Percentiles rank a stretch among this genome's conserved stretches.
phyloP scores from a whole-genome alignment of 352 stramenopile genomes.

The Phytophthora pluvialis region DNA sequence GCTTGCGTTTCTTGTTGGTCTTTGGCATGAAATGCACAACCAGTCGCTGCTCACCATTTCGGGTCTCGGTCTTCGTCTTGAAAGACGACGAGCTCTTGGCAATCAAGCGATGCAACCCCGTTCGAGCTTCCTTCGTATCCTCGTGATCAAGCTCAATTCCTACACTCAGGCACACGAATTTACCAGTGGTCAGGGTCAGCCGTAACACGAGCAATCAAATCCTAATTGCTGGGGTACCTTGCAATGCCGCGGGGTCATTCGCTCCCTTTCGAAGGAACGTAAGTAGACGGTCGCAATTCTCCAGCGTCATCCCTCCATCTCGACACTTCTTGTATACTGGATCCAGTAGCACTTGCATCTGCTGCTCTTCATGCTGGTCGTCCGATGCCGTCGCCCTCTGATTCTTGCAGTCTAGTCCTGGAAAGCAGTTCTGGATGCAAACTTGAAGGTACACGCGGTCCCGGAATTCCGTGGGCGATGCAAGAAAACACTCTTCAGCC shows the following conservation, averaged over 20 bases:
- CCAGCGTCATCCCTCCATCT: constrained; percentile 48
- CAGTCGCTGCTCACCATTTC: constrained; percentile 47
- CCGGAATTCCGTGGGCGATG: constrained; percentile 50
- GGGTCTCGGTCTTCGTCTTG: constrained; percentile 70
- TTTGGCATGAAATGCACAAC: constrained; percentile 70
- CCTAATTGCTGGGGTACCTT: constrained; percentile 32
- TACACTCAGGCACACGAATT: constrained; percentile 6
- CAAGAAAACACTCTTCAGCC: constrained; percentile 34
- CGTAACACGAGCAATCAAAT: neutral
- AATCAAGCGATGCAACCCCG: constrained; percentile 67
- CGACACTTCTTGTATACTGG: constrained; percentile 76
- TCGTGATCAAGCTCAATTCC: constrained; percentile 64
- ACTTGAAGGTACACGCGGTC: constrained; percentile 75
- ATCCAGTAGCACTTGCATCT: constrained; percentile 66
- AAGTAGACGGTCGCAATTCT: constrained; percentile 62
- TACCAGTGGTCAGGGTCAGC: neutral
- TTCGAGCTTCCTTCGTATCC: constrained; percentile 68
- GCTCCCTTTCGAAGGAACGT: constrained; percentile 65
- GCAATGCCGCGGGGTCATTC: constrained; percentile 34
- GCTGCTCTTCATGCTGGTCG: constrained; percentile 18
- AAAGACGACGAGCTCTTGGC: constrained; percentile 61
- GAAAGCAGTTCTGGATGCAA: constrained; percentile 81
- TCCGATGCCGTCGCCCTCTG: constrained; percentile 27
- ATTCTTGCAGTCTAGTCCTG: constrained; percentile 70
- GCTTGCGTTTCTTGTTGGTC: constrained; percentile 78